Evolutionary conservation across 805 yeast genomes (phyloP), one percentile per base, ranked within the genome.

Genomic region (Candida insectalens): DNA sequence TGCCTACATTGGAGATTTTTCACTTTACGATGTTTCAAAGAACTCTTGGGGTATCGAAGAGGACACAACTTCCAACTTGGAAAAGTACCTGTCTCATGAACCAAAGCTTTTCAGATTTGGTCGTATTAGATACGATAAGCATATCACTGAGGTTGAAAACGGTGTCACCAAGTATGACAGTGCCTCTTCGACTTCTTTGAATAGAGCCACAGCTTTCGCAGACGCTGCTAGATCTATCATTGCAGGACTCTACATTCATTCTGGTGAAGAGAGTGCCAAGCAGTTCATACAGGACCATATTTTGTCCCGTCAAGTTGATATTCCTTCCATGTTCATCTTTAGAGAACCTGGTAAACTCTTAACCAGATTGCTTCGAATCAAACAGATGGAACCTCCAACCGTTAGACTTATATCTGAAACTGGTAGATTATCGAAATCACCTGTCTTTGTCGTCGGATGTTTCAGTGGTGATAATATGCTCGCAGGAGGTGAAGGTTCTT

Each of bases 401-500:
- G 77, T 87, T 30, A 76, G 94, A 52, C 68, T 92, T 38, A 63
- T 92, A 36, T 88, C 95, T 22, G 99, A 92, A 60, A 82, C 95
- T 19, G 99, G 99, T 56, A 74, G 98, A 59, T 64, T 68, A 48
- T 75, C 95, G 3, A 69, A 73, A 38, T 75, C 82, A 30, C 94
- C 98, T 17, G 79, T 87, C 25, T 92, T 74, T 46, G 81, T 89
- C 10, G 94, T 89, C 22, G 97, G 96, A 33, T 92, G 84, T 2
- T 92, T 87, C 57, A 68, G 82, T 37, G 97, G 96, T 23, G 66
- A 67, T 10, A 74, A 75, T 42, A 77, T 84, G 58, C 65, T 92
- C 36, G 96, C 96, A 33, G 96, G 92, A 59, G 96, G 96, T 27
- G 85, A 82, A 51, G 99, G 97, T 25, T 67, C 94, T 5, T 82